A percentile compares a stretch with the other conserved stretches of the same genome.
Conservation (phyloP, 495 filamentous ascomycete species). For the Daldinia loculata region DNA sequence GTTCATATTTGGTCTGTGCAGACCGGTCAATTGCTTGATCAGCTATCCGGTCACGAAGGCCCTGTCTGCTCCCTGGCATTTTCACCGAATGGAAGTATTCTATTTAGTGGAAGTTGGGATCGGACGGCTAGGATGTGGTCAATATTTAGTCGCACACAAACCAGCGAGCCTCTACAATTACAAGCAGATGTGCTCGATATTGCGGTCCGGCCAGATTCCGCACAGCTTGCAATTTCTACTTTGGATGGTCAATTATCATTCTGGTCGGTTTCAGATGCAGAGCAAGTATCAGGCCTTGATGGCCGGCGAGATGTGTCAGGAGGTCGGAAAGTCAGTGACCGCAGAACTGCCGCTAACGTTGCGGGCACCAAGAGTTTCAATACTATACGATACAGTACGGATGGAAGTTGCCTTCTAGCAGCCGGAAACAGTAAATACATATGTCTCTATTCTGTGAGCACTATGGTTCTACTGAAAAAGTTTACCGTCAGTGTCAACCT, state of each 20-base stretch:
- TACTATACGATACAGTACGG: slow-evolving; percentile 86
- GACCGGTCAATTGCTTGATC: slow-evolving; percentile 93
- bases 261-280: slow-evolving; percentile 88
- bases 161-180: slow-evolving; percentile 90
- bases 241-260: slow-evolving; percentile 94
- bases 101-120: slow-evolving; percentile 96
- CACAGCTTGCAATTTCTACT: slow-evolving; percentile 89
- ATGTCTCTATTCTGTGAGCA: slow-evolving; percentile 89
- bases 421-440: slow-evolving; percentile 97
- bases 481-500: slow-evolving; percentile 94
- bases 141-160: slow-evolving; percentile 91
- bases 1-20: slow-evolving; percentile 99
- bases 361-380: slow-evolving; percentile 89
- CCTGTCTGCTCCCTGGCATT: slow-evolving; percentile 89
- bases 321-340: slow-evolving; percentile 84
- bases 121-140: slow-evolving; percentile 94
- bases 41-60: slow-evolving; percentile 90
- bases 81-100: slow-evolving; percentile 79
- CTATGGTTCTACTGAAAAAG: slow-evolving; percentile 90
- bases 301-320: slow-evolving; percentile 92
- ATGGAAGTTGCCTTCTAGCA: slow-evolving; percentile 88
- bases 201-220: slow-evolving; percentile 87
- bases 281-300: slow-evolving; percentile 82
- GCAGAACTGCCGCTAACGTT: slow-evolving; percentile 87
- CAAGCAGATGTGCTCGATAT: slow-evolving; percentile 89